These are phyloP conservation scores for Clonostachys sp. DNA, from an alignment of 2,329 filamentous ascomycete genomes.

Conservation along the genomic window DNA sequence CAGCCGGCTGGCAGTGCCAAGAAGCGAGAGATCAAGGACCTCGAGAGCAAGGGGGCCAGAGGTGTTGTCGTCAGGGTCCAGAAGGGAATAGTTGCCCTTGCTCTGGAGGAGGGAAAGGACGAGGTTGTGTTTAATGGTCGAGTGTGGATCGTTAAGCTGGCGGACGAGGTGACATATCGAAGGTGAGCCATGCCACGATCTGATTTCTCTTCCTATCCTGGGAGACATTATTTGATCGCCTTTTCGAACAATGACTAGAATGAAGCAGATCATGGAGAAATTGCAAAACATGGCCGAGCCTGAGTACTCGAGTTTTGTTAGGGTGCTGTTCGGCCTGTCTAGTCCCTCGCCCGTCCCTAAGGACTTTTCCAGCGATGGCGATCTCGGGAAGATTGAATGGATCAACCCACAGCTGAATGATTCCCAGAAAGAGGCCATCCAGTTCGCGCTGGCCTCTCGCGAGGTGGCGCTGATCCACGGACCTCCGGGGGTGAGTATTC, in stretches of 20 bases:
- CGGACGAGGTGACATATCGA: constrained; percentile 63
- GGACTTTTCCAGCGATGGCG: constrained; percentile 34
- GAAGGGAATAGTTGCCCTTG: constrained; percentile 56
- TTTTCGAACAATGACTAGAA: constrained; percentile 27
- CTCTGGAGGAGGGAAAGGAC: constrained; percentile 62
- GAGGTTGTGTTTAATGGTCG: constrained; percentile 36
- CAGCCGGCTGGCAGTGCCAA: constrained; percentile 69
- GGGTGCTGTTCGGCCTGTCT: constrained; percentile 57
- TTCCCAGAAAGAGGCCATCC: constrained; percentile 63
- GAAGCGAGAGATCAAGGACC: constrained; percentile 67
- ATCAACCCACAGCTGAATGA: constrained; percentile 58
- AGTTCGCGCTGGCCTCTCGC: constrained; percentile 77
- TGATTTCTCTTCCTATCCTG: too few species aligned
- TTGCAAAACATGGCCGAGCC: constrained; percentile 52
- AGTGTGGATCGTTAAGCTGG: constrained; percentile 63
- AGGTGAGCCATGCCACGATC: constrained; percentile 26
- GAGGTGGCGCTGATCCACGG: constrained; percentile 92
- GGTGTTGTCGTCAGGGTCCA: constrained; percentile 68
- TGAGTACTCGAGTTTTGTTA: constrained; percentile 55
- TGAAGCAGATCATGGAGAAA: constrained; percentile 59
- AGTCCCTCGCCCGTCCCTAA: constrained; percentile 42
- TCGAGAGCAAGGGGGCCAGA: constrained; percentile 62
- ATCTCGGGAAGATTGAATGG: constrained; percentile 48
- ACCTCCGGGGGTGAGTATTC: constrained; percentile 64
- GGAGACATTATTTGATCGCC: too few species aligned